Base-by-base conservation (phyloP, 495 filamentous ascomycete genomes). In the Penicillium canariense region DNA sequence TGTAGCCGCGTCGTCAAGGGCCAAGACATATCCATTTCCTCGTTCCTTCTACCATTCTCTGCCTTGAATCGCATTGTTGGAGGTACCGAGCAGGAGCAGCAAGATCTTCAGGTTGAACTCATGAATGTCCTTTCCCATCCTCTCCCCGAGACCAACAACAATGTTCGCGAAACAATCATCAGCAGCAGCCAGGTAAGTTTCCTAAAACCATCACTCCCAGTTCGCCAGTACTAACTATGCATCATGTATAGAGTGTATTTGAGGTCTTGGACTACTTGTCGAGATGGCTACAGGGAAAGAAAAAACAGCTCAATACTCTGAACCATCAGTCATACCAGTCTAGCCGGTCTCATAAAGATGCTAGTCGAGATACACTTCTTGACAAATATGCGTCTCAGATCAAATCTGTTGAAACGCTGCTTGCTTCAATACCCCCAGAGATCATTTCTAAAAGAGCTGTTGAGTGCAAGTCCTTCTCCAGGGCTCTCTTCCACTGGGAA, bases 401-500 rank as follows among this genome's bases (percentile, higher is more conserved):
- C 50, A 78, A 79, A 43, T 77, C 74, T 31, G 84, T 91, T 10
- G 85, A 87, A 59, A 58, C 63, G 4, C 70, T 91, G 12, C 67
- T 97, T 23, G 71, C 78, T 15, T 77, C 78, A 17, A 88, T 98
- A 49, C 92, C 94, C 14, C 85, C 91, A 2, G 89, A 96, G 54
- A 70, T 94, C 35, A 88, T 97, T 35, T 90, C 93, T 5, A 79
- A 80, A 36, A 84, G 92, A 60, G 92, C 94, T 10, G 79, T 96
- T 15, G 90, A 96, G 61, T 97, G 94, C 69, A 88, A 87, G 50
- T 96, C 94, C 20, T 97, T 89, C 67, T 87, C 95, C 12, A 81
- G 95, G 40, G 95, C 95, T 12, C 74, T 97, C 20, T 96, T 95
- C 65, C 87, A 96, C 61, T 91, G 93, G 81, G 94, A 99, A 67